These are phyloP conservation scores for Vitis vinifera DNA, from an alignment of 164 flowering plant genomes.

Conservation along the genomic window DNA sequence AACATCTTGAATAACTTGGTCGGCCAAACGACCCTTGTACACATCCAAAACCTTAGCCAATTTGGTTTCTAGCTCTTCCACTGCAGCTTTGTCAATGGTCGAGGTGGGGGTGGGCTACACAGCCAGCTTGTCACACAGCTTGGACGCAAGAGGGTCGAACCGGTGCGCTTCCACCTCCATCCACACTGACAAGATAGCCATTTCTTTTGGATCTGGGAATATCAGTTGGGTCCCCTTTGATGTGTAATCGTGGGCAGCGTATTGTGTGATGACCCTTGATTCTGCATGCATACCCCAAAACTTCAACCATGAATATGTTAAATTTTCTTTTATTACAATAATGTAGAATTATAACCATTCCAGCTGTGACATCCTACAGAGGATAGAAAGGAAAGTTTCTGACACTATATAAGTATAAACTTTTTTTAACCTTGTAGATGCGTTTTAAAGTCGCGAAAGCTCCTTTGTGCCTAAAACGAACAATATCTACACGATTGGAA, in stretches of 20 bases:
- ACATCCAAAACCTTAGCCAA: too few species aligned
- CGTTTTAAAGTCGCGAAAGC: too few species aligned
- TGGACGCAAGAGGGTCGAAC: constrained; percentile 42
- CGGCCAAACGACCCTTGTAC: neutral
- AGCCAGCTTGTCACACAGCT: constrained; percentile 35
- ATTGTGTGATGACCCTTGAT: constrained; percentile 62
- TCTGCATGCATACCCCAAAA: constrained; percentile 31
- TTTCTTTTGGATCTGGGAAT: constrained; percentile 24
- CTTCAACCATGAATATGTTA: neutral
- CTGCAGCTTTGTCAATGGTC: neutral
- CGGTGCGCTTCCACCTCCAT: constrained; percentile 64
- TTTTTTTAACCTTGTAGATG: rapidly evolving
- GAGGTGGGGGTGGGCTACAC: too few species aligned
- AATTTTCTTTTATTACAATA: too few species aligned
- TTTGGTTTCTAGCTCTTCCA: constrained; percentile 3
- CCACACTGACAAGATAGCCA: constrained; percentile 38
- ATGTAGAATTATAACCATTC: too few species aligned
- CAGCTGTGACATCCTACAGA: too few species aligned
- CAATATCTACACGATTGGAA: too few species aligned
- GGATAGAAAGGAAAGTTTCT: too few species aligned
- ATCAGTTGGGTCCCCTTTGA: constrained; percentile 43
- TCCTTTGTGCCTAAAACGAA: too few species aligned
- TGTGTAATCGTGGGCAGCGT: constrained; percentile 31
- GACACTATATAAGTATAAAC: too few species aligned
- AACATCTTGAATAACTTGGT: too few species aligned